Conservation (phyloP, 306 rosid genomes). For the Inga laurina region DNA sequence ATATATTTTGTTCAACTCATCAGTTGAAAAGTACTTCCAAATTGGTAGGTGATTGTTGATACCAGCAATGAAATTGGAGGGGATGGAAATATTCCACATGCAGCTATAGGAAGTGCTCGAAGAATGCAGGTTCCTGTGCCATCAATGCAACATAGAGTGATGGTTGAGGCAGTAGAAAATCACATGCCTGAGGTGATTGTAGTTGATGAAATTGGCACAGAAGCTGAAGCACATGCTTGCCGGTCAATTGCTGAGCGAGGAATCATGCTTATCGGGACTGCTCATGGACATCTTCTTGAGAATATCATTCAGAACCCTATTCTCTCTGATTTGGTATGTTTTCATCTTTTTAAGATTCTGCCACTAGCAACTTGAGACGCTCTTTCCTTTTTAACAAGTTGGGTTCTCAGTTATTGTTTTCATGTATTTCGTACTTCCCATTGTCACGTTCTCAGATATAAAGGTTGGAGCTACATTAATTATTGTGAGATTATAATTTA, state of each 20-base stretch:
- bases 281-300: conserved; percentile 64
- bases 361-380: neutral
- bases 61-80: conserved; percentile 84
- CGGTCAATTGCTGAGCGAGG: conserved; percentile 72
- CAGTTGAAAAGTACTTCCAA: conserved; percentile 25
- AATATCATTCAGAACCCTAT: conserved; percentile 64
- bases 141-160: conserved; percentile 69
- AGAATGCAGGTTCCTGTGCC: conserved; percentile 75
- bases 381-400: conserved; percentile 12
- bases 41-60: conserved; percentile 63
- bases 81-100: conserved; percentile 73
- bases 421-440: conserved; percentile 20
- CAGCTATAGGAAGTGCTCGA: conserved; percentile 69
- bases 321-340: conserved; percentile 68
- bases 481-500: conserved; percentile 18
- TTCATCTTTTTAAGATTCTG: conserved; percentile 30
- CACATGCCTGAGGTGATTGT: conserved; percentile 80
- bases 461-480: conserved; percentile 18
- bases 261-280: conserved; percentile 76
- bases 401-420: conserved; percentile 6
- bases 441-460: conserved; percentile 5
- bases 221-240: conserved; percentile 74
- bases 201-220: conserved; percentile 76
- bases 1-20: conserved; percentile 17
- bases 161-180: conserved; percentile 79